Base-by-base conservation (phyloP, 2,329 filamentous ascomycete species). In the Calonectria ilicicola region DNA sequence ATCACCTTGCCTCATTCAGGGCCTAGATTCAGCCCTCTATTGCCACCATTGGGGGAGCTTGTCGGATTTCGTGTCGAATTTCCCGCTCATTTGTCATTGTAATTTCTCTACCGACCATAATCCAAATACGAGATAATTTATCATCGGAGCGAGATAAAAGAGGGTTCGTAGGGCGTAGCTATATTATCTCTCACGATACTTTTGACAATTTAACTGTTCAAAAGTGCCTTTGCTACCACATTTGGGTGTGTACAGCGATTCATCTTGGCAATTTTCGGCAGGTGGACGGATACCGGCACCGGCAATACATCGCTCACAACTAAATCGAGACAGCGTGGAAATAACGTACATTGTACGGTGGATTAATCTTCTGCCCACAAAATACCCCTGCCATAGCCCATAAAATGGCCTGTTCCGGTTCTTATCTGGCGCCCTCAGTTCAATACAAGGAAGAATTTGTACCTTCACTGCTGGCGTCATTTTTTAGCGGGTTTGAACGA, bases 281-380 rank as follows among this genome's bases (percentile, higher is more conserved):
- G 65, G 65, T 68, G 65, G 65, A 62, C 65, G 65, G 65, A 35
- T 62, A 38, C 49, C 53, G 65, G 65, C 53, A 68, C 65, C 38
- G 32, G 53, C 26, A 56, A 38, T 47, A 38, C 27, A 46, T 27
- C 44, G 15, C 58, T 40, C 58, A 46, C 38, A 17, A 26, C 53
- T 60, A 26, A 35, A 68, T 68, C 5, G 29, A 58, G 65, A 32
- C 27, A 42, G 32, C 53, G 40, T 49, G 56, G 27, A 21, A 49
- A 49, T 46, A 46, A 23, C 40, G 27, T n/a, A 27, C 23, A 19
- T 26, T 23, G 23, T 26, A 17, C 23, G 7, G 17, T 29, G 23
- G 23, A 19, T 44, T 26, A 17, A 21, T 21, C 14, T 63, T 46
- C 26, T 21, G 23, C 26, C 58, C 40, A 63, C 58, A 29, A 63